These are phyloP conservation scores for Neopestalotiopsis sp. DNA, from an alignment of 2,329 filamentous ascomycete species.

Conservation along the genomic window DNA sequence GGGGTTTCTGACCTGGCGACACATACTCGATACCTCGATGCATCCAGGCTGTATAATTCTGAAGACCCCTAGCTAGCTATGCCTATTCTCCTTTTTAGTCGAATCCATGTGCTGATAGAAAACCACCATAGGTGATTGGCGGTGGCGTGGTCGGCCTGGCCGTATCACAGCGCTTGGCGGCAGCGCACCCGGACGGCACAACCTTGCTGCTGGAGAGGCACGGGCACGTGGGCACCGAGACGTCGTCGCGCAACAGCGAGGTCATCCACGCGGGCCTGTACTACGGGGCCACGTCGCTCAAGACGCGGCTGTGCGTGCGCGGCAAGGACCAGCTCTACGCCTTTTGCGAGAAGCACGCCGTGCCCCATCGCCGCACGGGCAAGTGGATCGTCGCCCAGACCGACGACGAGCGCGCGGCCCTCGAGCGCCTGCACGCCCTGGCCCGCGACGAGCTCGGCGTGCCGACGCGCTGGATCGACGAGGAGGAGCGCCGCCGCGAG, in stretches of 20 bases:
- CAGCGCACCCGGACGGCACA: conserved; percentile 57
- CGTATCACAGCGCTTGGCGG: conserved; percentile 74
- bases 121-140: conserved; percentile 53
- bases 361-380: conserved; percentile 76
- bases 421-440: conserved; percentile 54
- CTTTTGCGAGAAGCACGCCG: conserved; percentile 69
- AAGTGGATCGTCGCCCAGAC: conserved; percentile 97
- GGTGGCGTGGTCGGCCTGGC: conserved; percentile 78
- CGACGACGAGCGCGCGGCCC: conserved; percentile 68
- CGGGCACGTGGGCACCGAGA: conserved; percentile 78
- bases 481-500: conserved; percentile 62
- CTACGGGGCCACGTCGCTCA: conserved; percentile 78
- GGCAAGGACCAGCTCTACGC: conserved; percentile 81
- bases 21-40: neutral
- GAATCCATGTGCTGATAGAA: neutral
- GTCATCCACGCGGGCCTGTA: conserved; percentile 97
- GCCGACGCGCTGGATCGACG: conserved; percentile 72
- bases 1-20: too few relatives aligned
- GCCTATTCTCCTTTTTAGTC: neutral
- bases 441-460: conserved; percentile 53
- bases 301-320: conserved; percentile 80
- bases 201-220: conserved; percentile 86
- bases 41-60: too few relatives aligned
- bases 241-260: conserved; percentile 89
- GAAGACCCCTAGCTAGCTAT: neutral